Conservation (phyloP, 352 stramenopile genomes). For the Globisporangium emineosum region DNA sequence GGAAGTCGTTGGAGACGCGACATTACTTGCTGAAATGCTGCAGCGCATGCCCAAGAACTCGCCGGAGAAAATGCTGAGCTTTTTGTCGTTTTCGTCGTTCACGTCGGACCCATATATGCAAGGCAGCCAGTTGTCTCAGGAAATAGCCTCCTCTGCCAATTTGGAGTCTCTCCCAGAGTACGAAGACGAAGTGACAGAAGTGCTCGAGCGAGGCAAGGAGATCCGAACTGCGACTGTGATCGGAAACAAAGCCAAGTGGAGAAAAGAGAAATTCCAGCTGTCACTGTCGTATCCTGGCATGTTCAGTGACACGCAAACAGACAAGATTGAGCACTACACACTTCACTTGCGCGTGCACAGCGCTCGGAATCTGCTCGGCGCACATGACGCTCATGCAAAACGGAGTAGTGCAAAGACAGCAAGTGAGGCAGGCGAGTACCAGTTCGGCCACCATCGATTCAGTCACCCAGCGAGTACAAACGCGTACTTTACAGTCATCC, state of each 20-base stretch:
- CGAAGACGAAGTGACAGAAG: slow-evolving; percentile 47
- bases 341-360: slow-evolving; percentile 47
- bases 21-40: slow-evolving; percentile 49
- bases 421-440: slow-evolving; percentile 1
- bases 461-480: slow-evolving; percentile 25
- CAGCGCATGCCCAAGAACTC: slow-evolving; percentile 32
- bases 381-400: background rate
- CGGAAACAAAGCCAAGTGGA: slow-evolving; percentile 38
- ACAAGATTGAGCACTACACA: slow-evolving; percentile 29
- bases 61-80: slow-evolving; percentile 48
- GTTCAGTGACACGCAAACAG: slow-evolving; percentile 38
- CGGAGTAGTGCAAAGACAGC: background rate
- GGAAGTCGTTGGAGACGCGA: slow-evolving; percentile 57
- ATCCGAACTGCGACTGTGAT: slow-evolving; percentile 39
- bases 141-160: background rate
- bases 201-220: slow-evolving; percentile 32
- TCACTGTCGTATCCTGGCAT: slow-evolving; percentile 66
- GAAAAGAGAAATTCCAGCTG: slow-evolving; percentile 60
- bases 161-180: slow-evolving; percentile 19
- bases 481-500: slow-evolving; percentile 71
- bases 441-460: slow-evolving; percentile 14
- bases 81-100: slow-evolving; percentile 52
- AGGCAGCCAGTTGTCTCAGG: slow-evolving; percentile 17
- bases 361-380: slow-evolving; percentile 38
- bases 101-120: slow-evolving; percentile 39